Base-by-base conservation (phyloP, 176 grass and related monocot genomes). In the Lolium rigidum region DNA sequence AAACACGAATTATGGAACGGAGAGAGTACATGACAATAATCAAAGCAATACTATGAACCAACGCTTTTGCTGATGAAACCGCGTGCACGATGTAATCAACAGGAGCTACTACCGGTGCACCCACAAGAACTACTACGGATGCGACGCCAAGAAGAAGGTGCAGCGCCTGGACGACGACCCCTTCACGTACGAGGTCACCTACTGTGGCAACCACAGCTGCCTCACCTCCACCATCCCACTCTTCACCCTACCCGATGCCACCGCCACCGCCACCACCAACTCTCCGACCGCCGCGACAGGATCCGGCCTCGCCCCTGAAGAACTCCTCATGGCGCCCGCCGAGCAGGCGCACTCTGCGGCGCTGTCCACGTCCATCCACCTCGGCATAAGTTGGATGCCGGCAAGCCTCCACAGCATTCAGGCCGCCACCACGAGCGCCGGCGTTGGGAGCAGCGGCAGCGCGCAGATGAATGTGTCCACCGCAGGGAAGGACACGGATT, bases 71-170 rank as follows among this genome's bases (percentile, higher is more conserved):
- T 47, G 69, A 72, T 71, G 3, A 71, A 22, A 72, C 7, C 6
- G 0, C 41, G 7, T 55, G 16, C 56, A 25, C 57, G 6, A 10
- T 74, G 20, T 55, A 18, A 79, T 51, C 12, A 15, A 58, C 89
- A 99, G 97, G 80, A 94, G 94, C 78, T 99, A 99, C 68, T 99
- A 92, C 76, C 83, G 94, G 61, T 99, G 97, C 90, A 96, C 94
- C 0, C 92, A 99, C 87, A 94, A 90, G 92, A 97, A 88, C 66
- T 96, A 89, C 90, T 97, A 94, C 61, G 94, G 97, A 10, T 99
- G 97, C 67, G 80, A 85, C 69, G 97, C 97, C 3, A 99, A 93
- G 83, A 99, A 99, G 88, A 91, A 91, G 71, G 89, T 99, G 55
- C 97, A 99, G 76, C 83, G 90, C 71, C 87, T 94, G 35, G 88